Evolutionary conservation across 1,284 basidiomycete species (phyloP), one percentile per base, ranked within the genome.

Genomic region (Fomitopsis palustris): DNA sequence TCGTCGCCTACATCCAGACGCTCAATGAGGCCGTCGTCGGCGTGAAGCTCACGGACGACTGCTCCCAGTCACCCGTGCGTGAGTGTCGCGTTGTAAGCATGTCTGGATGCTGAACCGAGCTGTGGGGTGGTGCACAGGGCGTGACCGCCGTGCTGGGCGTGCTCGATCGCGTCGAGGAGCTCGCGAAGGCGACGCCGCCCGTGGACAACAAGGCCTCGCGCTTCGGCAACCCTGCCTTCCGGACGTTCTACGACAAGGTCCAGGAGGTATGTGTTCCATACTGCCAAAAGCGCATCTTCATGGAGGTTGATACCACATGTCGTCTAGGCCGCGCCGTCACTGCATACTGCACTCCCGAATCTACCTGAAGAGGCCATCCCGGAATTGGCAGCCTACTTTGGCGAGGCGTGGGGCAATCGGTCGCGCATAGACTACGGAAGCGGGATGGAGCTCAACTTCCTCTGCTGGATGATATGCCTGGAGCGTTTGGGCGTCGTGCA

Each of bases 141-240:
- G 81, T 92, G 6, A 65, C 72, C 55, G 79, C 84, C 5, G 74
- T 95, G 7, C 69, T 96, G 16, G 66, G 70, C 1, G 73, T 95
- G 1, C 78, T 97, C 3, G 82, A 89, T 52, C 70, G 75, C n/a
- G 83, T 97, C 10, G 85, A 93, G 69, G 69, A 77, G 42, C 77
- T 90, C 33, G 91, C 86, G 1, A 77, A 80, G 37, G 78, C 78
- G 1, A 95, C 86, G 0, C 96, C 96, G 3, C 88, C 96, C 0
- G 87, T 96, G 23, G 90, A 96, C 65, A 98, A 98, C 71, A 86
- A 90, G 61, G 87, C 88, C 1, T 98, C 95, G 47, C 80, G 97
- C 27, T 99, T 99, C 68, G 97, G 96, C 2, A 99, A 99, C 74
- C 96, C 96, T 1, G 96, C 96, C 0, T 99, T 99, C 76, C 82